phyloP scores from a whole-genome alignment of 2,329 filamentous ascomycete genomes.

The Whalleya microplaca region DNA sequence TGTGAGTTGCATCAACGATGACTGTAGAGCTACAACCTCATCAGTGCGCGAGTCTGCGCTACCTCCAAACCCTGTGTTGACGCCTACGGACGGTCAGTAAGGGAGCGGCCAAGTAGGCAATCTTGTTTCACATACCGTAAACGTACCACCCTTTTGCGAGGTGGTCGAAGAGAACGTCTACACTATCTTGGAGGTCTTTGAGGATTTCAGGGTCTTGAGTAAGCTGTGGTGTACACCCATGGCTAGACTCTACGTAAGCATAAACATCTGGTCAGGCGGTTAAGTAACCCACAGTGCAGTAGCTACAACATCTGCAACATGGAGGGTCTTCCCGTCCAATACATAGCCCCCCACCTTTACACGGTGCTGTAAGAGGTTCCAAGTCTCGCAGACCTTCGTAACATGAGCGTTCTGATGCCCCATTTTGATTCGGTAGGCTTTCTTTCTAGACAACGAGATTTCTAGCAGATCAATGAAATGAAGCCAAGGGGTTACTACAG shows the following conservation, averaged over 20 bases:
- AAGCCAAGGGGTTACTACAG: not conserved
- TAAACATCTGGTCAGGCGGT: not conserved
- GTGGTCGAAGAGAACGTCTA: constrained; percentile 21
- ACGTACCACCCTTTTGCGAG: constrained; percentile 24
- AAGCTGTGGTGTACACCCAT: constrained; percentile 19
- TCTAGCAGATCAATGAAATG: not conserved
- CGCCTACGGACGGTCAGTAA: constrained; percentile 42
- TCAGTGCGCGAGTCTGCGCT: constrained; percentile 63
- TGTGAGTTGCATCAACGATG: constrained; percentile 58
- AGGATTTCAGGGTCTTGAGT: constrained; percentile 17
- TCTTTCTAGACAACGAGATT: not conserved
- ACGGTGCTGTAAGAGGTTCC: constrained; percentile 21
- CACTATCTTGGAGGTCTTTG: constrained; percentile 21
- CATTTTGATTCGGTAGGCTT: constrained; percentile 4
- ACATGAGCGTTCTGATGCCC: constrained; percentile 18
- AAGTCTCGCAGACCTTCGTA: constrained; percentile 22
- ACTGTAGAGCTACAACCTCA: constrained; percentile 54
- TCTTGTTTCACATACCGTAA: constrained; percentile 11
- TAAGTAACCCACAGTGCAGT: constrained; percentile 18
- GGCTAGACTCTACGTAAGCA: constrained; percentile 14
- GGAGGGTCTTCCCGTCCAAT: constrained; percentile 20
- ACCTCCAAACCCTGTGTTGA: constrained; percentile 70
- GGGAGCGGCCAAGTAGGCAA: not conserved
- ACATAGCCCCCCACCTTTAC: constrained; percentile 19
- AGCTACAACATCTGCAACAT: constrained; percentile 24